Base-by-base conservation (phyloP, 2,329 filamentous ascomycete species). In the Curvularia sp. region DNA sequence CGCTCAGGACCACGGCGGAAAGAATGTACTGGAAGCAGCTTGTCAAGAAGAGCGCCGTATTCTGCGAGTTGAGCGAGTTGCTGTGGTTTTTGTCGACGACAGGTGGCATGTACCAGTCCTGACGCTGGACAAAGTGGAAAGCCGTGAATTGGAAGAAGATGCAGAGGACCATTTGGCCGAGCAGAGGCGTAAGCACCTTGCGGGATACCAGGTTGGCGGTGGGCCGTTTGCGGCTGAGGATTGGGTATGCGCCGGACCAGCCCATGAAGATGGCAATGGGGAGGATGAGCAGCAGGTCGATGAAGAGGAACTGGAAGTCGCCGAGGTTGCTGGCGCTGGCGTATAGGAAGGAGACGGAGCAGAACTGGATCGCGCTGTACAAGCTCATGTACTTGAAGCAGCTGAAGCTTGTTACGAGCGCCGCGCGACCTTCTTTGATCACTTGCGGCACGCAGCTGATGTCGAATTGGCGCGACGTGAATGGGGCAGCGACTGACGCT, bases 301-400 rank as follows among this genome's bases (percentile, higher is more conserved):
- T 98, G 78, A 94, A 98, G 4, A 99, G 84, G 75, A 97, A 99
- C 83, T 98, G 95, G 74, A 99, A 98, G 76, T 99, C 95, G 49
- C 95, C 96, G 5, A 99, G 82, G 74, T 99, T 99, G 8, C 92
- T 96, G 10, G 91, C 96, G 7, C 89, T 93, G 6, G 93, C 91
- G 77, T 99, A 99, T 15, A 99, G 84, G 75, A 99, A 97, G 83
- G 91, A 96, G 72, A 99, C 96, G 0, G 92, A 92, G 7, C 92
- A 96, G 81, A 99, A 99, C 77, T 99, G 95, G 65, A 99, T 99
- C n/a, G 95, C 94, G 2, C 93, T 98, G 81, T 99, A 99, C 65
- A 99, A 80, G 69, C 91, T 96, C 96, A 99, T 99, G 79, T 96
- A 99, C 81, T 98, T 99, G 85, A 99, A 99, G 81, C 95, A 99